Evolutionary conservation across 225 moss, liverwort and hornwort genomes (phyloP).

Genomic region (Physcomitrium patens): DNA sequence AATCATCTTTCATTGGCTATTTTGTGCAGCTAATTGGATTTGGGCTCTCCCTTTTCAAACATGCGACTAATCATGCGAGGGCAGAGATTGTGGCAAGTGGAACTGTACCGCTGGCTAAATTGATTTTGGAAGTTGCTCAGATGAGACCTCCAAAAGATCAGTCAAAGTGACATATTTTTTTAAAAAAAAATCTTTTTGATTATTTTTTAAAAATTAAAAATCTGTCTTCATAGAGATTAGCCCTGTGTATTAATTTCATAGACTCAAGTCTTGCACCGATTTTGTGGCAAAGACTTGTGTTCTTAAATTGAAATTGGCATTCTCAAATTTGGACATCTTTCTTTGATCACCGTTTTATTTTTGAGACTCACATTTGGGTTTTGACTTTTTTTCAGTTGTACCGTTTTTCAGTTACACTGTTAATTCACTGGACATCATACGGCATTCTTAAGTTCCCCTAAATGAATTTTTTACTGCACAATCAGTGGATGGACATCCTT

Average conservation of each 20-base stretch:
- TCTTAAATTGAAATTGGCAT: constrained; percentile 21
- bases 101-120: constrained; percentile 76
- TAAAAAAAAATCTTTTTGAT: too few relatives aligned
- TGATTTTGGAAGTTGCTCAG: constrained; percentile 73
- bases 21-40: constrained; percentile 85
- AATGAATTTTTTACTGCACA: neutral
- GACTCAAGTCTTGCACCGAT: constrained; percentile 22
- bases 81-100: constrained; percentile 87
- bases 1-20: constrained; percentile 27
- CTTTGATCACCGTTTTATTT: neutral
- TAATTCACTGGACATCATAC: neutral
- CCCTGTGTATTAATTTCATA: constrained; percentile 23
- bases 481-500: neutral
- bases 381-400: constrained; percentile 13
- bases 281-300: constrained; percentile 24
- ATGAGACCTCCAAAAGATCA: constrained; percentile 62
- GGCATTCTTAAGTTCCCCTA: neutral
- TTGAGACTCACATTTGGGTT: constrained; percentile 4
- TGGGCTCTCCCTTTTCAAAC: constrained; percentile 83
- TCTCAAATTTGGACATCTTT: constrained; percentile 38
- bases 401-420: constrained; percentile 6
- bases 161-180: constrained; percentile 27
- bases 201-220: too few relatives aligned
- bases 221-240: constrained; percentile 35
- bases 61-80: constrained; percentile 74